A percentile compares a stretch with the other conserved stretches of the same genome.
Evolutionary conservation across 225 moss, liverwort and hornwort genomes (phyloP).

Genomic region (Physcomitrellopsis africana): DNA sequence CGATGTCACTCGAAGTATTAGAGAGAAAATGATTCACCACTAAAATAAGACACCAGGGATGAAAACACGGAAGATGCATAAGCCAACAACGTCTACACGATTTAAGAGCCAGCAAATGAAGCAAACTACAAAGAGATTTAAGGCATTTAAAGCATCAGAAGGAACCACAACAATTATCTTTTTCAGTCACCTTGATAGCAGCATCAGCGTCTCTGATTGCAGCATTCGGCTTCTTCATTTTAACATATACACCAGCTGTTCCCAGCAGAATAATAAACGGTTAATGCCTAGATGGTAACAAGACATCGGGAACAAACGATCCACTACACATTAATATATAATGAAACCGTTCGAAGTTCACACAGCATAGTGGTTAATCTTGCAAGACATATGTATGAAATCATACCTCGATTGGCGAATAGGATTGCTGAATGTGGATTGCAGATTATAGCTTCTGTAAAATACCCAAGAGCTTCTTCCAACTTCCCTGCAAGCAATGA

Average conservation of each 20-base stretch:
- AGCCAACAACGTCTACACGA: neutral
- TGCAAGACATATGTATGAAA: neutral
- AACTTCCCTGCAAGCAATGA: constrained; percentile 59
- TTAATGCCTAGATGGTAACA: constrained; percentile 2
- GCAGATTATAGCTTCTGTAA: constrained; percentile 80
- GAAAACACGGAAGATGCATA: no score
- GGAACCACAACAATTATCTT: constrained; percentile 20
- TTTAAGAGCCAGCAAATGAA: no score
- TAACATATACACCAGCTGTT: constrained; percentile 87
- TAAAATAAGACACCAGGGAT: neutral
- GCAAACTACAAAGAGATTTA: neutral
- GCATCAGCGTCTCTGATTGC: constrained; percentile 95
- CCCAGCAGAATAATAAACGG: constrained; percentile 9
- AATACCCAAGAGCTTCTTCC: constrained; percentile 66
- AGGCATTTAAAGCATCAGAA: constrained; percentile 16
- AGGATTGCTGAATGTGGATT: constrained; percentile 87
- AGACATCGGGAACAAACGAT: neutral
- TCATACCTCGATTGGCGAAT: constrained; percentile 85
- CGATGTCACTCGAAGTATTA: neutral
- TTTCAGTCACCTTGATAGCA: constrained; percentile 71
- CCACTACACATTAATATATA: neutral
- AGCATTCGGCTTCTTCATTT: constrained; percentile 98
- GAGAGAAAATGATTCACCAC: neutral
- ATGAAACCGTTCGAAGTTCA: neutral
- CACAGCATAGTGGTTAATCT: neutral